A percentile compares a stretch with the other conserved stretches of the same genome.
Evolutionary conservation across 1,284 basidiomycete species (phyloP).

Genomic region (Polyporus tsugae): DNA sequence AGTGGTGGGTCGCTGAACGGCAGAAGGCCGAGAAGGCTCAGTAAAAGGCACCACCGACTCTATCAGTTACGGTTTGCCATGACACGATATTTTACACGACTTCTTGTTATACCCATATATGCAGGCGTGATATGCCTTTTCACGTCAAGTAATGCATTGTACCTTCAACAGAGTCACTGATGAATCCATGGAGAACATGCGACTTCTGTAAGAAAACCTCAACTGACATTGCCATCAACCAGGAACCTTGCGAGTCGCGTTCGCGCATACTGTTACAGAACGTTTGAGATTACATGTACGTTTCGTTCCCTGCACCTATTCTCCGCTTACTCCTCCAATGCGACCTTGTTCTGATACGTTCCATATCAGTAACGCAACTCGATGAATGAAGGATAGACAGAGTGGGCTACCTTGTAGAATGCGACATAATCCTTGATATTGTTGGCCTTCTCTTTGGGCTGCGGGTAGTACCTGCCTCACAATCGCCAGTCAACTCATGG

Average conservation of each 20-base stretch:
- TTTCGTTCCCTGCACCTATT: not conserved
- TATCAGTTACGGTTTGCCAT: conserved; percentile 14
- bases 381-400: not conserved
- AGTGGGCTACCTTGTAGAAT: conserved; percentile 67
- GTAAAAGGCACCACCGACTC: conserved; percentile 24
- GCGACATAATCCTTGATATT: conserved; percentile 67
- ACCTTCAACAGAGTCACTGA: not conserved
- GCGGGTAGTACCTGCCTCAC: conserved; percentile 65
- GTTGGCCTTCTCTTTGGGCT: conserved; percentile 58
- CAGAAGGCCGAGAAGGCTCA: conserved; percentile 33
- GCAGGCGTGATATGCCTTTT: conserved; percentile 10
- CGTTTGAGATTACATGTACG: not conserved
- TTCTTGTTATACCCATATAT: conserved; percentile 28
- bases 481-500: not conserved
- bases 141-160: conserved; percentile 25
- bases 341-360: conserved; percentile 36
- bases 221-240: not conserved
- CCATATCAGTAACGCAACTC: not conserved
- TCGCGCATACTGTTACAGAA: conserved; percentile 1
- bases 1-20: conserved; percentile 37
- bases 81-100: conserved; percentile 20
- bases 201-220: not conserved
- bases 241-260: not conserved
- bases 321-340: conserved; percentile 23
- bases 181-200: not conserved